Evolutionary conservation across 352 stramenopile genomes (phyloP).

Genomic region (Globisporangium radiosum): DNA sequence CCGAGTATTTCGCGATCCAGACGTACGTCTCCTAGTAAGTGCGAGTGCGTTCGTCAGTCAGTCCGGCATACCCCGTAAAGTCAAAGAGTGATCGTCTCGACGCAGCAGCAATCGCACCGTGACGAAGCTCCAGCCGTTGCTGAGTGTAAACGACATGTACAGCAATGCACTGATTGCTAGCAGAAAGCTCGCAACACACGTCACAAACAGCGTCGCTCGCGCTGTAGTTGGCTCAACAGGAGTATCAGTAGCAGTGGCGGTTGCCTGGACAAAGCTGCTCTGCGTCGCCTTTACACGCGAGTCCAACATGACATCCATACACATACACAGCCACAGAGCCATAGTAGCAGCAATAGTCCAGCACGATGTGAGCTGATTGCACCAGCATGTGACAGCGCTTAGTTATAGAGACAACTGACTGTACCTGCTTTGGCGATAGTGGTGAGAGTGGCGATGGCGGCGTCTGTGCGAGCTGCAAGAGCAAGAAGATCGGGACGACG

Average conservation of each 20-base stretch:
- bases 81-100: background rate
- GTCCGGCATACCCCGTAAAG: too few species aligned
- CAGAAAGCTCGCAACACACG: conserved; percentile 11
- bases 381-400: too few species aligned
- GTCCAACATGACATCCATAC: background rate
- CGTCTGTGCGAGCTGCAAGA: conserved; percentile 23
- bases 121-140: conserved; percentile 50
- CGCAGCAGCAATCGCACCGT: conserved; percentile 21
- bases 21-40: conserved; percentile 61
- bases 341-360: too few species aligned
- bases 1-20: conserved; percentile 72
- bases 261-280: background rate
- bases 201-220: conserved; percentile 2
- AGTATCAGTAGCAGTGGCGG: background rate
- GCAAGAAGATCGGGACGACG: conserved; percentile 44
- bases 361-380: too few species aligned
- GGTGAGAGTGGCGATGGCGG: conserved; percentile 1
- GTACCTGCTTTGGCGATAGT: too few species aligned
- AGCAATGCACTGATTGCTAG: conserved; percentile 30
- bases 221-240: background rate
- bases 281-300: background rate
- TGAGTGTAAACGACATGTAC: conserved; percentile 54
- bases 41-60: too few species aligned
- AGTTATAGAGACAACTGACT: too few species aligned
- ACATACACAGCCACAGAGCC: background rate